Evolutionary conservation across 139 green algal genomes (phyloP).

Genomic region (Limnomonas spitsbergensis): DNA sequence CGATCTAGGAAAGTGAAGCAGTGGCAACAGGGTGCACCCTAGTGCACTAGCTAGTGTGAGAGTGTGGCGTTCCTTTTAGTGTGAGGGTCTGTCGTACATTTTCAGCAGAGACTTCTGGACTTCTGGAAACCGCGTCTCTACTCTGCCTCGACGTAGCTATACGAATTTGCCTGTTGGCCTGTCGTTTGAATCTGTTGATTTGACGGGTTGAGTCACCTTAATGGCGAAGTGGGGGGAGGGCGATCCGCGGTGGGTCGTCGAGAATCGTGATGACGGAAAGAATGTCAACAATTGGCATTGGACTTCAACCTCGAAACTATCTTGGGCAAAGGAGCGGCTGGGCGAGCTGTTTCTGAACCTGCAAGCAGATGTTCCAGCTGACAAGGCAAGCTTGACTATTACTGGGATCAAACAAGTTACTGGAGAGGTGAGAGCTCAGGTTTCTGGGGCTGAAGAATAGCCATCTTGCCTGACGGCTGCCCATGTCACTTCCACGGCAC

Average conservation of each 20-base stretch:
- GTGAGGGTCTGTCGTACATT: no score
- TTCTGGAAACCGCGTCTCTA: no score
- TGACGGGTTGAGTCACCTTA: no score
- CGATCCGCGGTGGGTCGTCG: conserved; percentile 49
- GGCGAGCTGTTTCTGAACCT: conserved; percentile 51
- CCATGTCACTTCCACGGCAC: no score
- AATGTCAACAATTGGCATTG: conserved; percentile 63
- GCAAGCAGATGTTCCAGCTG: conserved; percentile 15
- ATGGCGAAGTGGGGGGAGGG: conserved; percentile 82
- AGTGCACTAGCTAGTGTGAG: no score
- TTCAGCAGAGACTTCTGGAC: no score
- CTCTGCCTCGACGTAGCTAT: no score
- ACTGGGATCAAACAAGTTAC: conserved; percentile 47
- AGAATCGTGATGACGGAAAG: conserved; percentile 44
- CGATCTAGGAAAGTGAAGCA: no score
- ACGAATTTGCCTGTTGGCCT: no score
- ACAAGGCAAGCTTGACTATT: conserved; percentile 35
- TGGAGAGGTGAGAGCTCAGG: conserved; percentile 53
- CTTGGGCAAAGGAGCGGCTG: conserved; percentile 57
- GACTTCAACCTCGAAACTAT: conserved; percentile 60
- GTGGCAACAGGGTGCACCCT: no score
- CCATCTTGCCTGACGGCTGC: background rate
- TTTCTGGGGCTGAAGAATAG: background rate
- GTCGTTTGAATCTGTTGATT: no score
- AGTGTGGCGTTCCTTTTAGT: no score